phyloP scores from a whole-genome alignment of 345 rosid species.

The Corchorus capsularis region DNA sequence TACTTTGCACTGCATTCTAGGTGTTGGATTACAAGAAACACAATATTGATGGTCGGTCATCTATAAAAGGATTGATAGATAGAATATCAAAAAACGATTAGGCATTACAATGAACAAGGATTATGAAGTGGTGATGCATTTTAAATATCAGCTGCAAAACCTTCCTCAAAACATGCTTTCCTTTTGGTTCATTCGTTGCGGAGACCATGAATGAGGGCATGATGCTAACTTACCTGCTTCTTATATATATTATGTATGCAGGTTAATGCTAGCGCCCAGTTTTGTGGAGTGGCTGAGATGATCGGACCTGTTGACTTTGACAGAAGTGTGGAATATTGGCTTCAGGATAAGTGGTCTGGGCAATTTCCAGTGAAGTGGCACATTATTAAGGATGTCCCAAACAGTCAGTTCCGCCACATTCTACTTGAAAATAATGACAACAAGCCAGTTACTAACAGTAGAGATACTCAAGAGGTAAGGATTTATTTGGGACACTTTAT shows the following conservation, averaged over 20 bases:
- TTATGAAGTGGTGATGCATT: conserved; percentile 8
- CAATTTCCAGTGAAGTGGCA: conserved; percentile 87
- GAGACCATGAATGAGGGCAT: neutral
- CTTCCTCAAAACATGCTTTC: neutral
- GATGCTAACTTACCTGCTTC: neutral
- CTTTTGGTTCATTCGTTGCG: conserved; percentile 8
- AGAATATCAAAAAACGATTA: neutral
- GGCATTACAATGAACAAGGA: neutral
- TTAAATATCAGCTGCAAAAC: neutral
- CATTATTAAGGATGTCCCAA: conserved; percentile 84
- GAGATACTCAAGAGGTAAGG: conserved; percentile 90
- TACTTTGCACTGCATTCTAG: conserved; percentile 7
- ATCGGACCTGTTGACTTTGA: conserved; percentile 81
- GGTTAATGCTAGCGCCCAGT: conserved; percentile 90
- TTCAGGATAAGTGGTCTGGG: conserved; percentile 91
- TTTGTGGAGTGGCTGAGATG: conserved; percentile 93
- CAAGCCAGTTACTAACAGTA: conserved; percentile 88
- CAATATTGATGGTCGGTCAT: neutral
- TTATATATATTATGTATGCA: conserved; percentile 26
- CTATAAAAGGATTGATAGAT: neutral
- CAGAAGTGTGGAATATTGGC: conserved; percentile 84
- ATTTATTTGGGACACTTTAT: conserved; percentile 5
- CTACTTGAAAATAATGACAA: conserved; percentile 74
- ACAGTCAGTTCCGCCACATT: conserved; percentile 77
- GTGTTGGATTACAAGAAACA: conserved; percentile 10